Base-by-base conservation (phyloP, 2,329 filamentous ascomycete genomes). In the Aspergillus pseudoglaucus region DNA sequence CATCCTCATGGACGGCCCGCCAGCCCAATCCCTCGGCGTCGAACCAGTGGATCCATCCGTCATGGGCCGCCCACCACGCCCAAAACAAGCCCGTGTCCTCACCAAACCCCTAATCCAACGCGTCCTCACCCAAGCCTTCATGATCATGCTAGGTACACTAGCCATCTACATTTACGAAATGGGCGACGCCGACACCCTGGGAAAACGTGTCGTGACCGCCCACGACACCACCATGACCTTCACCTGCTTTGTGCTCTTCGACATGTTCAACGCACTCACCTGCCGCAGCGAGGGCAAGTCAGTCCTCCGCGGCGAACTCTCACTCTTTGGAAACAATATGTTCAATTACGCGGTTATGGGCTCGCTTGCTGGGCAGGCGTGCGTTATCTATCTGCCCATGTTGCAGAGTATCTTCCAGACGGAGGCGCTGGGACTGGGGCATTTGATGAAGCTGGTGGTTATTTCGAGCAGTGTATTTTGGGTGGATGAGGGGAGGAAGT, bases 201-300 rank as follows among this genome's bases (percentile, higher is more conserved):
- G 65, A n/a, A 66, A 68, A 3, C 65, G 88, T 47, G 75, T 84
- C 49, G 87, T 97, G 50, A 94, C 85, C 1, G 88, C 88, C 44
- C 89, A 94, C 58, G 93, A 98, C 71, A 98, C 93, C 1, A 98
- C 93, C 54, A 96, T 98, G 87, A 97, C 93, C 0, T 98, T 98
- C 66, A 98, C 93, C 5, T 95, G 90, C 71, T 98, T 98, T 64
- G 93, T 98, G 41, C 81, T 98, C 46, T 98, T 97, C 69, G 93
- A 98, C 75, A 98, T 98, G 93, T 96, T 97, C 77, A 97, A 98
- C 69, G 93, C 93, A 1, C 77, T 98, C 18, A 85, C 88, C 14
- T 98, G 93, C 70, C 88, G 93, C 42, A 94, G 87, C 6, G 90
- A 95, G 64, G 83, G 81, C 53, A 97, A 97, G 68, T 94, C 88